phyloP scores from a whole-genome alignment of 2,329 filamentous ascomycete species.

The Aspergillus ruber region DNA sequence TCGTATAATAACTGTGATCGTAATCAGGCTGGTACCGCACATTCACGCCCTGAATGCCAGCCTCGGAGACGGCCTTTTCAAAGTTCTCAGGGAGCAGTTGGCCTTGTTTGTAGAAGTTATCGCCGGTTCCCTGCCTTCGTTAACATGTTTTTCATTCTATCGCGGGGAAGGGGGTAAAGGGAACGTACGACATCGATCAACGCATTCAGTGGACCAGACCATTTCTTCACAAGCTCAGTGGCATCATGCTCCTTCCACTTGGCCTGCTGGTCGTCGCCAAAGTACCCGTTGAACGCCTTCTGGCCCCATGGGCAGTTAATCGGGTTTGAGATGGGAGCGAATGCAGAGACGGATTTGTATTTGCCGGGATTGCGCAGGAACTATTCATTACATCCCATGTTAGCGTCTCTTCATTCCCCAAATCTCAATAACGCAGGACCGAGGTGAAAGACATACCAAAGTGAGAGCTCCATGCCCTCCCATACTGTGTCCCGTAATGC shows the following conservation, averaged over 20 bases:
- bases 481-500: constrained; percentile 94
- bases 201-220: constrained; percentile 65
- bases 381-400: constrained; percentile 23
- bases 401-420: neutral
- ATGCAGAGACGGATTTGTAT: constrained; percentile 85
- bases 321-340: constrained; percentile 86
- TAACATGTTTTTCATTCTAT: neutral
- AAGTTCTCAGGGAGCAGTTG: constrained; percentile 95
- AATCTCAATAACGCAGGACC: neutral
- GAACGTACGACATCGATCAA: constrained; percentile 76
- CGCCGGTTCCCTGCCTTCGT: constrained; percentile 65
- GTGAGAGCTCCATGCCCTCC: constrained; percentile 93
- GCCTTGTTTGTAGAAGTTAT: constrained; percentile 93
- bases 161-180: neutral
- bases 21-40: constrained; percentile 85
- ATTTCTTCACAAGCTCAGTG: constrained; percentile 75
- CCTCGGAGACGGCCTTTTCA: constrained; percentile 67
- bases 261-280: constrained; percentile 63
- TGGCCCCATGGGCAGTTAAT: constrained; percentile 83
- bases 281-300: constrained; percentile 89
- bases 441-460: constrained; percentile 43
- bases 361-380: constrained; percentile 85
- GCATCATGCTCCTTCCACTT: constrained; percentile 89
- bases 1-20: constrained; percentile 97
- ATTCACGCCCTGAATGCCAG: constrained; percentile 64